Evolutionary conservation across 2,329 filamentous ascomycete genomes (phyloP), one percentile per base, ranked within the genome.

Genomic region (Dactylellina parvicollis): DNA sequence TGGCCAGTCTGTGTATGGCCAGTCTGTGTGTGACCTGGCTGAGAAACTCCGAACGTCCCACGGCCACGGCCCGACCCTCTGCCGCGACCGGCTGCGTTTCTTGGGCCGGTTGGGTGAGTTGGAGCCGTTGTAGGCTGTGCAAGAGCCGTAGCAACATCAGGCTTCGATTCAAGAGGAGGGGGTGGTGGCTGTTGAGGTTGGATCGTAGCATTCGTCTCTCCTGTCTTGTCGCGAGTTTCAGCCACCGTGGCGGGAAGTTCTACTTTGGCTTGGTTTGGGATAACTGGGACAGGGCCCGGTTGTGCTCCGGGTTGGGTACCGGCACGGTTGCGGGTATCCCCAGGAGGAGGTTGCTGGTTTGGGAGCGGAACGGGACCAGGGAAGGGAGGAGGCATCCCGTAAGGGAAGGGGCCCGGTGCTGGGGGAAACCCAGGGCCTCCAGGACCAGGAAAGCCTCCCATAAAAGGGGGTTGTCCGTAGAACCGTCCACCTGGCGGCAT

Each of bases 21-120:
- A n/a, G 59, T 64, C 65, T 72, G 67, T 10, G 59, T 72, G 59
- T 72, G 67, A 7, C 67, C 67, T 2, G 67, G 67, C 16, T 72
- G 67, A 14, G 59, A 65, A 28, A 42, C 47, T 54, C 67, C 67
- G n/a, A 72, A 72, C 4, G 16, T 28, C n/a, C 67, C 67, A 52
- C 67, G 70, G 8, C 55, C 70, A 32, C 70, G 60, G 42, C 28
- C 30, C 4, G 16, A 26, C 26, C 62, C 70, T 44, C 62, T 52
- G 14, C 62, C 70, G 18, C 70, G 42, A 12, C 46, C 32, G 26
- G 38, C 56, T 18, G 36, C 34, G 49, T 74, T 67, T 54, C 62
- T 56, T 30, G 55, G 62, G n/a, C 70, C 61, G 14, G 55, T 67
- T 20, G 70, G 61, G 26, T 74, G 70, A 22, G 47, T 56, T 26